Conservation (phyloP, 768 basidiomycete genomes). For the Filobasidium floriforme region DNA sequence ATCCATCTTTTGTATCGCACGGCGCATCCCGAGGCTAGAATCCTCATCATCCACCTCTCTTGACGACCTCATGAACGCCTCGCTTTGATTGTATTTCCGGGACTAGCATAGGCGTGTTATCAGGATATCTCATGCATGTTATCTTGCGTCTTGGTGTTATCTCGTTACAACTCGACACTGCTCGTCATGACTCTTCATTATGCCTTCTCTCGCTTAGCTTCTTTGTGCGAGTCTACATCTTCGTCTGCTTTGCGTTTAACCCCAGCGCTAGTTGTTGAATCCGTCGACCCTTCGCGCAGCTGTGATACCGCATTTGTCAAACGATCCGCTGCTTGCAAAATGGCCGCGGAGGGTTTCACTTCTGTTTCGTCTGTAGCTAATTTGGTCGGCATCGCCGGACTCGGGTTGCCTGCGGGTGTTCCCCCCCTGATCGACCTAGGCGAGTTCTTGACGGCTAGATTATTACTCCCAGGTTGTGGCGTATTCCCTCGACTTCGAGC, state of each 20-base stretch:
- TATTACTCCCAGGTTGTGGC: conserved; percentile 1
- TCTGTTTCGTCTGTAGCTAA: neutral
- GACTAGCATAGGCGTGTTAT: too few relatives aligned
- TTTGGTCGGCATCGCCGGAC: neutral
- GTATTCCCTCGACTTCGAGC: conserved; percentile 21
- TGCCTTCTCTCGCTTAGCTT: conserved; percentile 21
- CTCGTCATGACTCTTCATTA: neutral
- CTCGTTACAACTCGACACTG: neutral
- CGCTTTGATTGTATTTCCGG: neutral
- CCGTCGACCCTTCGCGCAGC: neutral
- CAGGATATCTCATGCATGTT: too few relatives aligned
- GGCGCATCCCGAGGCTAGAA: neutral
- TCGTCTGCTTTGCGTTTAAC: conserved; percentile 22
- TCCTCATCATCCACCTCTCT: conserved; percentile 1
- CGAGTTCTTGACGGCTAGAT: neutral
- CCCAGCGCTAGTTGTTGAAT: neutral
- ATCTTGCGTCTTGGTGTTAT: neutral
- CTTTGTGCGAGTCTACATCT: conserved; percentile 13
- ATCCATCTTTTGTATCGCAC: neutral
- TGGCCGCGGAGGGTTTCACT: neutral
- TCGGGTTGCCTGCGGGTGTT: neutral
- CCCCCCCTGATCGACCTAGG: neutral
- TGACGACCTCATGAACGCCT: conserved; percentile 8
- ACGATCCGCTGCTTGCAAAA: neutral
- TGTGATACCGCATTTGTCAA: neutral